These are phyloP conservation scores for Wallacemonas sp. DNA, from an alignment of 208 protist species.

Conservation along the genomic window DNA sequence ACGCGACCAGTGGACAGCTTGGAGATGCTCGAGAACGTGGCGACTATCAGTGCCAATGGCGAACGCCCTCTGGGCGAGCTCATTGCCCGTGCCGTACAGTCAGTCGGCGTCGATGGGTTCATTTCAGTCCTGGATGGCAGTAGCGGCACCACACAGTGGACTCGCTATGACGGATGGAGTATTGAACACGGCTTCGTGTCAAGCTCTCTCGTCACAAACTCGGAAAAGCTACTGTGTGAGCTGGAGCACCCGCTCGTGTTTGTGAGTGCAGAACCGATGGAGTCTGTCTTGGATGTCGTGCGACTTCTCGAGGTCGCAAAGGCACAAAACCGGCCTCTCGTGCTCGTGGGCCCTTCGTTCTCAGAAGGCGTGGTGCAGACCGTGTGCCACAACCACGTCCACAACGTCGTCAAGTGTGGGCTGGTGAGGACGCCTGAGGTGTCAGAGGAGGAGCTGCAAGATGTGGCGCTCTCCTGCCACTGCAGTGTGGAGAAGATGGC, in stretches of 20 bases:
- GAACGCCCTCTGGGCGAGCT: conserved; percentile 97
- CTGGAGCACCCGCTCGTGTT: conserved; percentile 96
- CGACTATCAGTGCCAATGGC: conserved; percentile 99
- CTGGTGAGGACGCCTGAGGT: conserved; percentile 96
- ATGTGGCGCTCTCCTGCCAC: conserved; percentile 98
- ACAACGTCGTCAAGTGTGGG: conserved; percentile 92
- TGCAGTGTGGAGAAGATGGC: conserved; percentile 90
- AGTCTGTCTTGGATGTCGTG: conserved; percentile 57
- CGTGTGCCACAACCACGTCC: conserved; percentile 94
- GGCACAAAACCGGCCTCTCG: conserved; percentile 44
- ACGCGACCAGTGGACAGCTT: conserved; percentile 96
- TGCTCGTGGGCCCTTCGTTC: conserved; percentile 75
- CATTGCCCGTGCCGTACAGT: conserved; percentile 98
- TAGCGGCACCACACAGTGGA: conserved; percentile 95
- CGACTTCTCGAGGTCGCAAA: conserved; percentile 71
- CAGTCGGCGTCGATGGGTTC: conserved; percentile 98
- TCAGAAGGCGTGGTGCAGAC: conserved; percentile 77
- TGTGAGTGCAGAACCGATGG: conserved; percentile 60
- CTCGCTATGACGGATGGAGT: conserved; percentile 97
- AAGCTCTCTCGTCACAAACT: conserved; percentile 98
- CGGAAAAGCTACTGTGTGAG: conserved; percentile 90
- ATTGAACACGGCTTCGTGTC: conserved; percentile 98
- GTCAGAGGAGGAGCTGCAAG: conserved; percentile 98
- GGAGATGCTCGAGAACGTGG: conserved; percentile 94
- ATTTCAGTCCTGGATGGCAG: conserved; percentile 99